Evolutionary conservation across 2,329 filamentous ascomycete genomes (phyloP), one percentile per base, ranked within the genome.

Genomic region (Xylariales sp.): DNA sequence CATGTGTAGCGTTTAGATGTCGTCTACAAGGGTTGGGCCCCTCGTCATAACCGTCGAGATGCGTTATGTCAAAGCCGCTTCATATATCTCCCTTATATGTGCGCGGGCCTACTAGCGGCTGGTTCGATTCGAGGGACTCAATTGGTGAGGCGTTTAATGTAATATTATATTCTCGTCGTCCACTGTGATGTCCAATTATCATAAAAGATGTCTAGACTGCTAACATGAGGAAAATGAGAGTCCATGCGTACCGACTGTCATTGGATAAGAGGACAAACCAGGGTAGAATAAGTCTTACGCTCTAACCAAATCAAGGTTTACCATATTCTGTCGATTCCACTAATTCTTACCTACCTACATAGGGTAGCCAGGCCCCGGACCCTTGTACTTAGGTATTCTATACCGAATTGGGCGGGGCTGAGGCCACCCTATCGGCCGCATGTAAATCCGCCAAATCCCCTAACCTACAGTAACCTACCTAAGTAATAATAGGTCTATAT

Each of bases 391-490:
- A n/a, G n/a, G n/a, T n/a, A 41, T 41, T 41, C 12, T 2, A 23
- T 23, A 41, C 39, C 14, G 39, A 41, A 41, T 41, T 12, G 39
- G 39, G 39, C 14, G 18, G 6, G 3, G n/a, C 23, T n/a, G 8
- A 23, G 10, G 39, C 39, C 5, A 5, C 39, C 39, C 39, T 41
- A 18, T 28, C 58, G 58, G 58, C 18, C 10, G 5, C 48, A 61
- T 43, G 58, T 61, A 61, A 52, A 61, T 61, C 58, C 58, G 58
- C 58, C 14, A 18, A 34, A n/a, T n/a, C 4, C 5, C 12, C 30
- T 36, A 3, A 12, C 8, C 36, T 41, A 41, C 32, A 12, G 39
- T 12, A 41, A 4, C 10, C 36, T 39, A 10, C 36, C 8, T 10
- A 2, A 23, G 23, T 23, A 23, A 23, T 23, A 23, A 23, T 23